phyloP scores from a whole-genome alignment of 179 eudicot species.

The Silene noctiflora region DNA sequence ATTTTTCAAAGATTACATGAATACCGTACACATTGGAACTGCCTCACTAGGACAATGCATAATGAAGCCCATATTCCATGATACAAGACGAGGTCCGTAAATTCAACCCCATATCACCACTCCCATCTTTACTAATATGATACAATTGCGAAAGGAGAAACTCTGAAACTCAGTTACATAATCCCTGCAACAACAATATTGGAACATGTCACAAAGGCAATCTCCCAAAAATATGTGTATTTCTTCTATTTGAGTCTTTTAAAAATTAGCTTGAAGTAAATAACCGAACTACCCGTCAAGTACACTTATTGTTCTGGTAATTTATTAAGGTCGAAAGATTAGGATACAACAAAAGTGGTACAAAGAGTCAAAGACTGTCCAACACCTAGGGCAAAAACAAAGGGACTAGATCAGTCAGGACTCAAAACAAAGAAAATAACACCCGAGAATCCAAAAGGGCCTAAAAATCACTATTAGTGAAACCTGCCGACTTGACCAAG shows the following conservation, averaged over 20 bases:
- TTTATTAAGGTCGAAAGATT: not conserved
- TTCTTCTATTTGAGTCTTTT: not conserved
- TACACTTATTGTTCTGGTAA: not conserved
- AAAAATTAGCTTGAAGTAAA: not conserved
- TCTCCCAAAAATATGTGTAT: not conserved
- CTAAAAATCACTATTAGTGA: not conserved
- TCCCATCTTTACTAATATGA: constrained; percentile 21
- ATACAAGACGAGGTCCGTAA: not conserved
- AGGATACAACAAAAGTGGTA: not conserved
- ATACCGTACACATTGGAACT: not conserved
- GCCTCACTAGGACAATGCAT: not conserved
- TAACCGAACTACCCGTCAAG: not conserved
- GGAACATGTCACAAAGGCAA: not conserved
- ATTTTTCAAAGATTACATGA: not conserved
- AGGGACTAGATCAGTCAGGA: not conserved
- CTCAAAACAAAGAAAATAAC: too few relatives aligned
- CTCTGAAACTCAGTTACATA: not conserved
- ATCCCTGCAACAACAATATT: constrained; percentile 18
- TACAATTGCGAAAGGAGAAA: constrained; percentile 29
- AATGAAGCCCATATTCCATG: not conserved
- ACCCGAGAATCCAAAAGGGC: not conserved
- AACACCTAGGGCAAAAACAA: not conserved
- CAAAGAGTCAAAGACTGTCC: not conserved
- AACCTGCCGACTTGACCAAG: not conserved
- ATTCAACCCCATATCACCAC: constrained; percentile 16